These are phyloP conservation scores for Camellia japonica DNA, from an alignment of 148 eudicot genomes.

Conservation along the genomic window DNA sequence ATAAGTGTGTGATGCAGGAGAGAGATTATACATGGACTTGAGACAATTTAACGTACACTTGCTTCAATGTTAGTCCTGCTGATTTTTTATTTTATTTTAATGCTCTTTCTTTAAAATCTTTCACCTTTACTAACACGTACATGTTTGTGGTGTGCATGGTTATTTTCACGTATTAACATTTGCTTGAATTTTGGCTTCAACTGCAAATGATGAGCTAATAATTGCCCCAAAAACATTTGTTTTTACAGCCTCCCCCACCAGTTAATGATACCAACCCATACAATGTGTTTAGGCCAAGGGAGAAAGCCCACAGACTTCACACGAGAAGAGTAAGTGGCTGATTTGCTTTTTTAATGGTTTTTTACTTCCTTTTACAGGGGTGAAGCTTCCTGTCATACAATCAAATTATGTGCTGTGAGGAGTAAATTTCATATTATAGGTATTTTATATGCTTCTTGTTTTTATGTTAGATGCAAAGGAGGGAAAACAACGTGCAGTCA, in stretches of 20 bases:
- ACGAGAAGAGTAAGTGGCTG: constrained; percentile 76
- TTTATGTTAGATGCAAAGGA: constrained; percentile 77
- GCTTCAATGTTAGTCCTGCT: neutral
- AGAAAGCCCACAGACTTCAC: constrained; percentile 92
- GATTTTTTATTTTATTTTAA: neutral
- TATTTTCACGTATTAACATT: neutral
- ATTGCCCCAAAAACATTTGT: constrained; percentile 10
- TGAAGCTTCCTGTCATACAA: neutral
- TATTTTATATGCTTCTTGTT: constrained; percentile 5
- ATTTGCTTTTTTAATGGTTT: constrained; percentile 10
- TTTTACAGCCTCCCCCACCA: constrained; percentile 95
- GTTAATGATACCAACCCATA: constrained; percentile 95
- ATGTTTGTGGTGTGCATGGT: neutral
- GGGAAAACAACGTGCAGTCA: constrained; percentile 98
- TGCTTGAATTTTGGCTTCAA: neutral
- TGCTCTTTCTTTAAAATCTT: constrained; percentile 7
- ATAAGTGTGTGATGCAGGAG: neutral
- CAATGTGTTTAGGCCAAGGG: constrained; percentile 97
- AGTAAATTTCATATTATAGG: neutral
- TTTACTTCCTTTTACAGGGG: neutral
- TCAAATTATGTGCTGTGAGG: neutral
- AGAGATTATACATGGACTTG: neutral
- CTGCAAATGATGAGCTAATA: constrained; percentile 10
- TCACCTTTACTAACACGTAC: neutral
- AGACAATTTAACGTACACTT: neutral